A percentile compares a stretch with the other conserved stretches of the same genome.
Conservation (phyloP, 164 flowering plant species). For the Brasenia schreberi region DNA sequence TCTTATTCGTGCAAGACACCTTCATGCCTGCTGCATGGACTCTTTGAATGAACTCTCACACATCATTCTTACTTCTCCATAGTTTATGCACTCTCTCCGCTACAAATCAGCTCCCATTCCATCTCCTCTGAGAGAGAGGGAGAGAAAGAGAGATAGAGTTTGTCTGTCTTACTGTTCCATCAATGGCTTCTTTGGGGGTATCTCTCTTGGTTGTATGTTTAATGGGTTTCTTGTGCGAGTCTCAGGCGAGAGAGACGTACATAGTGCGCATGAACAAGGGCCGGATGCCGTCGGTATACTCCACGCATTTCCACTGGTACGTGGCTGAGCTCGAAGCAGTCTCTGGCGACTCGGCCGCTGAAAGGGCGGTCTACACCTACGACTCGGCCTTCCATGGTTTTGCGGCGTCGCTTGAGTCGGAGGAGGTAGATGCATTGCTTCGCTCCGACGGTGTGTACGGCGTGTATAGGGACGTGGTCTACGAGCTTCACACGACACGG, state of each 20-base stretch:
- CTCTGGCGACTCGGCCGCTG: slow-evolving; percentile 2
- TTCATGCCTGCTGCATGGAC: no score
- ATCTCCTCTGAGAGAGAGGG: no score
- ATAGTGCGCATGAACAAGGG: slow-evolving; percentile 15
- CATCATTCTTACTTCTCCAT: no score
- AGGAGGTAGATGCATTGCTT: slow-evolving; percentile 32
- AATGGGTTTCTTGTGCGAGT: no score
- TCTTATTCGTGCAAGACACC: no score
- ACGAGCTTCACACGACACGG: slow-evolving; percentile 70
- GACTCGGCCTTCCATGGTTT: slow-evolving; percentile 64
- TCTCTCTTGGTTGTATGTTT: no score
- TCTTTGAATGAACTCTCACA: no score
- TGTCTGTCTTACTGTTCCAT: no score
- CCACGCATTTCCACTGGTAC: slow-evolving; percentile 16
- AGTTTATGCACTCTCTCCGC: no score
- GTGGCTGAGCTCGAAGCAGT: slow-evolving; percentile 7
- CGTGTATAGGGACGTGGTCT: slow-evolving; percentile 7
- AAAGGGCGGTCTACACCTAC: slow-evolving; percentile 10
- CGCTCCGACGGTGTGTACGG: slow-evolving; percentile 32
- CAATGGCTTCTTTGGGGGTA: no score
- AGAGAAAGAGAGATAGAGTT: no score
- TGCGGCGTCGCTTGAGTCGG: slow-evolving; percentile 48
- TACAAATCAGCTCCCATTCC: no score
- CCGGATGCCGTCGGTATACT: slow-evolving; percentile 9
- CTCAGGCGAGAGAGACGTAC: slow-evolving; percentile 4